Evolutionary conservation across 768 basidiomycete genomes (phyloP).

Genomic region (Mycena maculata): DNA sequence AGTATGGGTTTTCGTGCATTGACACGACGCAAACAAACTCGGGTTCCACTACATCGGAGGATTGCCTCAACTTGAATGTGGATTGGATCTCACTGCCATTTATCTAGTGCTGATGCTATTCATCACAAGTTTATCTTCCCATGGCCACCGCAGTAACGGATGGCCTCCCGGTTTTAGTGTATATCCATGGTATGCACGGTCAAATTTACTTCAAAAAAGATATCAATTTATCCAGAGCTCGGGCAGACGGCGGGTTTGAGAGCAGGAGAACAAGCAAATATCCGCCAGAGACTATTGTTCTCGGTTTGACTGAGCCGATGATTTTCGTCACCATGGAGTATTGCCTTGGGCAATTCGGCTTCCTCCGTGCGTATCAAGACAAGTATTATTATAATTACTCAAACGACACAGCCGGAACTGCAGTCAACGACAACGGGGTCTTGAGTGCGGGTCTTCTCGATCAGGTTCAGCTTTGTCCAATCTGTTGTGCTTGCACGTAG

Average conservation of each 20-base stretch:
- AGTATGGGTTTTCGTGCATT: conserved; percentile 53
- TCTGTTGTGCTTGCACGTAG: not conserved
- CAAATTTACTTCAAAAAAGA: not conserved
- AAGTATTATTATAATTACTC: not conserved
- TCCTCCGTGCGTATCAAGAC: conserved; percentile 45
- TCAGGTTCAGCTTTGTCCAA: conserved; percentile 46
- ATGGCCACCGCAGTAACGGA: conserved; percentile 36
- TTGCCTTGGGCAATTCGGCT: conserved; percentile 55
- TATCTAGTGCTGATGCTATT: too few species aligned
- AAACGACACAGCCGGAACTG: conserved; percentile 44
- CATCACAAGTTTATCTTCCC: conserved; percentile 53
- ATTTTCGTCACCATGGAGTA: conserved; percentile 58
- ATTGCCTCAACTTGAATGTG: conserved; percentile 59
- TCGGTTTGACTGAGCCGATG: conserved; percentile 45
- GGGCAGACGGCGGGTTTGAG: conserved; percentile 59
- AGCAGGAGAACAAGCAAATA: conserved; percentile 48
- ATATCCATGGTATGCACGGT: conserved; percentile 59
- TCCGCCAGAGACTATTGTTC: conserved; percentile 48
- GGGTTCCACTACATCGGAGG: conserved; percentile 49
- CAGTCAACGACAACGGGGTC: conserved; percentile 47
- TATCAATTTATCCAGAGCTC: not conserved
- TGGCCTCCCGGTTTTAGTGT: conserved; percentile 53
- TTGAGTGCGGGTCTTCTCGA: conserved; percentile 55
- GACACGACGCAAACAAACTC: conserved; percentile 44
- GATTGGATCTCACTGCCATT: not conserved